These are phyloP conservation scores for Lonicera japonica DNA, from an alignment of 129 eudicot genomes.

Conservation along the genomic window DNA sequence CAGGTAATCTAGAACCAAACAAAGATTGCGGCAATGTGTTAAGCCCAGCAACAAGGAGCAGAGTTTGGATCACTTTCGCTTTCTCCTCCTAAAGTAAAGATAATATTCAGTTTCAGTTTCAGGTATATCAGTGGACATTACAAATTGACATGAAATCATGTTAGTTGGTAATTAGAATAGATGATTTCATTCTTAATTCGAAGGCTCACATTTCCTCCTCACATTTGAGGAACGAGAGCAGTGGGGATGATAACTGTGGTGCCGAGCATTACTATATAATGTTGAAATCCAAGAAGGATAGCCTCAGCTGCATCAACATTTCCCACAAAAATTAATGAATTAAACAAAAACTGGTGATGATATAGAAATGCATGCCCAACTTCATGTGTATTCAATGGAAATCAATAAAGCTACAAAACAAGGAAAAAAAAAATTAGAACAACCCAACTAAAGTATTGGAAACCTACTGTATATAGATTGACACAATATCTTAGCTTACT, in stretches of 20 bases:
- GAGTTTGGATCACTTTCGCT: slow-evolving; percentile 62
- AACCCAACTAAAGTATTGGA: background rate
- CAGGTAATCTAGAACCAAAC: slow-evolving; percentile 65
- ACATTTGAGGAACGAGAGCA: slow-evolving; percentile 82
- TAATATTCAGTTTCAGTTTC: background rate
- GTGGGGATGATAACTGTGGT: slow-evolving; percentile 56
- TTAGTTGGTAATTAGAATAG: background rate
- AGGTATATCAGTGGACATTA: background rate
- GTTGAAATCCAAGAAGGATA: slow-evolving; percentile 61
- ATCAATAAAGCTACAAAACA: background rate
- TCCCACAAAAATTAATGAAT: slow-evolving; percentile 1
- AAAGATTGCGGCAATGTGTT: slow-evolving; percentile 56
- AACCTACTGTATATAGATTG: background rate
- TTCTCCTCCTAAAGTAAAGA: slow-evolving; percentile 41
- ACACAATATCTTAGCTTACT: background rate
- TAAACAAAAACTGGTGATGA: background rate
- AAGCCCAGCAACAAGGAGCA: slow-evolving; percentile 67
- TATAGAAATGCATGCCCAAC: background rate
- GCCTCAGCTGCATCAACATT: slow-evolving; percentile 53
- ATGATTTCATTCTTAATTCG: background rate
- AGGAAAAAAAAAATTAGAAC: background rate
- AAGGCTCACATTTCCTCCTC: slow-evolving; percentile 61
- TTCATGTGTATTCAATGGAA: background rate
- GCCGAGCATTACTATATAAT: slow-evolving; percentile 66
- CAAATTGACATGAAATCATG: background rate